Conservation (phyloP, 2,329 filamentous ascomycete species). For the Pseudogymnoascus sp. region DNA sequence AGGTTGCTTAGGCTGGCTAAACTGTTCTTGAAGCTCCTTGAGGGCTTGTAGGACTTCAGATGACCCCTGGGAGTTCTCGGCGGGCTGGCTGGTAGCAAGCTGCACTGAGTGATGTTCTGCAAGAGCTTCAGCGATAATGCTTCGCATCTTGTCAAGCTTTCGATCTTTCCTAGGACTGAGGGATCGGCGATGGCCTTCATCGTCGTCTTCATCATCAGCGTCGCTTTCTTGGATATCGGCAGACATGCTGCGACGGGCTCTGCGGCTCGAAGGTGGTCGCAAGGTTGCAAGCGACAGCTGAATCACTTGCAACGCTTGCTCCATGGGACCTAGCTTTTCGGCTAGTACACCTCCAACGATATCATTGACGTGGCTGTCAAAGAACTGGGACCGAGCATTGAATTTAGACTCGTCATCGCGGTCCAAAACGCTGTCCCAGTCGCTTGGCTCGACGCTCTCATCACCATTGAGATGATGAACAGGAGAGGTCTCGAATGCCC, state of each 20-base stretch:
- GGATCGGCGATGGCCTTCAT: conserved; percentile 49
- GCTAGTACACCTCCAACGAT: conserved; percentile 72
- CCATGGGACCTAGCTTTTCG: conserved; percentile 68
- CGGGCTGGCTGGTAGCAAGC: conserved; percentile 19
- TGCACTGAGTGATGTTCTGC: conserved; percentile 41
- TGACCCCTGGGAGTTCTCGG: conserved; percentile 26
- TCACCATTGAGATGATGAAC: conserved; percentile 56
- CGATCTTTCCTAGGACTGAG: conserved; percentile 71
- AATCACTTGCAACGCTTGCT: conserved; percentile 68
- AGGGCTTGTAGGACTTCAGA: conserved; percentile 57
- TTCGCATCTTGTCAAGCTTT: conserved; percentile 72
- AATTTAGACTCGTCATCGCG: conserved; percentile 79
- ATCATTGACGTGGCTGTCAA: conserved; percentile 82
- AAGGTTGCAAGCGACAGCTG: conserved; percentile 57
- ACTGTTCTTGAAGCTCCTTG: conserved; percentile 50
- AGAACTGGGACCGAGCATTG: conserved; percentile 73
- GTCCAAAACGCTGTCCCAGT: conserved; percentile 84
- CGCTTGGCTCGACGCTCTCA: conserved; percentile 62
- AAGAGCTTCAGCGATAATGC: conserved; percentile 65
- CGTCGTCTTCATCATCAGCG: conserved; percentile 88
- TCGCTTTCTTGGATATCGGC: conserved; percentile 72
- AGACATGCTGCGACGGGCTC: conserved; percentile 57
- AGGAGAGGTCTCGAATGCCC: conserved; percentile 44
- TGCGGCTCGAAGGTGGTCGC: conserved; percentile 46
- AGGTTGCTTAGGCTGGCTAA: conserved; percentile 37